phyloP scores from a whole-genome alignment of 352 stramenopile genomes.

The Pythium apleroticum region DNA sequence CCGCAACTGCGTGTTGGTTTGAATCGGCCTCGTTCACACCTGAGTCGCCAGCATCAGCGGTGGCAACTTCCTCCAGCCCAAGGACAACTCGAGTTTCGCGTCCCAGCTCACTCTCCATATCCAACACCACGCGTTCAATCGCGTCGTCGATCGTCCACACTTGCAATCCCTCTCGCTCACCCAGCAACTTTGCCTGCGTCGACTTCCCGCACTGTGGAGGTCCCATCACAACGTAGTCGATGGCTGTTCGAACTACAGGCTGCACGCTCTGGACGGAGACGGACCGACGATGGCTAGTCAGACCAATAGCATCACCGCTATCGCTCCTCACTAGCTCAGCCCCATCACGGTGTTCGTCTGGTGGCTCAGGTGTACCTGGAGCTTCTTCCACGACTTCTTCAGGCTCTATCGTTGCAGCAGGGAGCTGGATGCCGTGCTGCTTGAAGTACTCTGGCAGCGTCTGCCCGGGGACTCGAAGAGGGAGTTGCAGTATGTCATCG shows the following conservation, averaged over 20 bases:
- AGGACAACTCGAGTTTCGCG: slow-evolving; percentile 28
- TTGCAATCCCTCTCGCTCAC: slow-evolving; percentile 63
- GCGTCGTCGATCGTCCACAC: slow-evolving; percentile 80
- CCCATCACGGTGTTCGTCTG: background rate
- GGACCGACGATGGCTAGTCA: background rate
- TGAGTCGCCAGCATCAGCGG: background rate
- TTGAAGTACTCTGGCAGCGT: slow-evolving; percentile 56
- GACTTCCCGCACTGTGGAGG: slow-evolving; percentile 76
- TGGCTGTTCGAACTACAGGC: slow-evolving; percentile 31
- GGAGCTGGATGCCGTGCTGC: slow-evolving; percentile 39
- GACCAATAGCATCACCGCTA: background rate
- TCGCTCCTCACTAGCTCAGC: background rate
- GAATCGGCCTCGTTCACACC: background rate
- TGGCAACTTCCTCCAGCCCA: slow-evolving; percentile 10
- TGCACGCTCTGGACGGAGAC: background rate
- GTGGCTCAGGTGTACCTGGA: background rate
- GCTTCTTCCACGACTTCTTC: background rate
- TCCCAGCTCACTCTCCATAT: slow-evolving; percentile 41
- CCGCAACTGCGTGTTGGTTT: background rate
- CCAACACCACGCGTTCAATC: slow-evolving; percentile 36
- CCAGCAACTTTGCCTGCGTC: slow-evolving; percentile 73
- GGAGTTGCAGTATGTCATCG: slow-evolving; percentile 71
- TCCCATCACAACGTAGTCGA: slow-evolving; percentile 85
- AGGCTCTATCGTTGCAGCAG: background rate
- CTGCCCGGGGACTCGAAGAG: slow-evolving; percentile 67